Evolutionary conservation across 2,329 filamentous ascomycete genomes (phyloP), one percentile per base, ranked within the genome.

Genomic region (Neopestalotiopsis clavispora): DNA sequence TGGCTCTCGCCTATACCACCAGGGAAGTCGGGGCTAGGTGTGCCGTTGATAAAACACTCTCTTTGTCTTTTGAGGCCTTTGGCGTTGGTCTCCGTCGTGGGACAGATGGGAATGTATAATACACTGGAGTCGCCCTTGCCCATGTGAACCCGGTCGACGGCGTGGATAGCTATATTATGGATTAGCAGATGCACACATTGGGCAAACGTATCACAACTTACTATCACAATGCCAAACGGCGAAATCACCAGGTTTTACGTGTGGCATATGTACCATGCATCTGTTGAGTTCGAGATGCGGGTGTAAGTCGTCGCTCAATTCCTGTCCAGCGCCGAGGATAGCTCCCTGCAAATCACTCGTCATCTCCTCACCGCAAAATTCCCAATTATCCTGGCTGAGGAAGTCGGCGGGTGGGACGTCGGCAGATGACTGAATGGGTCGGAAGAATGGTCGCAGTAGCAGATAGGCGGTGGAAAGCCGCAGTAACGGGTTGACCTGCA

Each of bases 21-120:
- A 0, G 91, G 91, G 76, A 94, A 94, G 73, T 94, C 92, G 38
- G 90, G 91, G 0, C 86, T 88, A 0, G 91, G 91, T 0, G 85
- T 88, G 4, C 94, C 94, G 0, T 83, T 77, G 2, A 91, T 79
- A 73, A 96, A 96, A 0, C 89, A 87, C n/a, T 89, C 84, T 23
- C 92, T 87, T 81, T 97, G 94, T 17, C 88, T 85, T 1, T 81
- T 85, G 1, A 95, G 83, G 76, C 95, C 96, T 28, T 87, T 80
- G 0, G 92, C 90, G 74, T 96, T 97, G 52, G 84, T 81, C 66
- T 91, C 88, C 0, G 94, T 97, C 38, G 94, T 85, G 0, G 95
- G 94, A 67, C 93, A 96, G 0, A 93, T 91, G 0, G 95, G 94
- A 67, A 98, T 97, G 75, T 98, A 98, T 69, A 98, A 76, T 0